Conservation (phyloP, 78 protist genomes). For the Dictyostelium intermedium region DNA sequence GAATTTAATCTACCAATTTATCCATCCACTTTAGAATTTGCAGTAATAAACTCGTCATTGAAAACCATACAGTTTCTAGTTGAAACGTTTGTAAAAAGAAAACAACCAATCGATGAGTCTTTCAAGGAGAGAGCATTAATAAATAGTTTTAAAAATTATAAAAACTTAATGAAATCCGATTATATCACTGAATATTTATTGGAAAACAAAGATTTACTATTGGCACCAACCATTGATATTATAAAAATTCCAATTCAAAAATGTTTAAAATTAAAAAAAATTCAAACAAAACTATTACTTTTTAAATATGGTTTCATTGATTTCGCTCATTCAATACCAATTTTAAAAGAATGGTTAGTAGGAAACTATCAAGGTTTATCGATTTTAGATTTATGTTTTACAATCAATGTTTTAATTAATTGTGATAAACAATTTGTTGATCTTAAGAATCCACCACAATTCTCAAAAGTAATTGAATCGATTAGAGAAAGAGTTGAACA, state of each 20-base stretch:
- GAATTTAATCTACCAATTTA: not conserved
- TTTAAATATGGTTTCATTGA: not conserved
- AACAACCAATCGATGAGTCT: not conserved
- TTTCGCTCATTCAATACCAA: not conserved
- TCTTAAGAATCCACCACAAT: not conserved
- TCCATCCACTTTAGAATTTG: not conserved
- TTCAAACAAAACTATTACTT: not conserved
- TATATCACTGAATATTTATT: not conserved
- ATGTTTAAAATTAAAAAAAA: not conserved
- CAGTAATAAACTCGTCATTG: not conserved
- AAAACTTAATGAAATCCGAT: not conserved
- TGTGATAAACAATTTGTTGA: not conserved
- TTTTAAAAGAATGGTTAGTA: not conserved
- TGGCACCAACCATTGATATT: not conserved
- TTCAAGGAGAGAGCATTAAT: not conserved
- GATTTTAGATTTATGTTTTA: not conserved
- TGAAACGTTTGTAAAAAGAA: not conserved
- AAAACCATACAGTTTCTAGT: not conserved
- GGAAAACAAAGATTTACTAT: not conserved
- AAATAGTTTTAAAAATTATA: not conserved
- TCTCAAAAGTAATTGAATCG: not conserved
- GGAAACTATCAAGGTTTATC: not conserved
- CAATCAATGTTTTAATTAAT: not conserved
- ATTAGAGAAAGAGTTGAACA: not conserved
- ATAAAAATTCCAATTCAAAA: not conserved